Evolutionary conservation across 176 grass and related monocot species (phyloP).

Genomic region (Dactylis glomerata): DNA sequence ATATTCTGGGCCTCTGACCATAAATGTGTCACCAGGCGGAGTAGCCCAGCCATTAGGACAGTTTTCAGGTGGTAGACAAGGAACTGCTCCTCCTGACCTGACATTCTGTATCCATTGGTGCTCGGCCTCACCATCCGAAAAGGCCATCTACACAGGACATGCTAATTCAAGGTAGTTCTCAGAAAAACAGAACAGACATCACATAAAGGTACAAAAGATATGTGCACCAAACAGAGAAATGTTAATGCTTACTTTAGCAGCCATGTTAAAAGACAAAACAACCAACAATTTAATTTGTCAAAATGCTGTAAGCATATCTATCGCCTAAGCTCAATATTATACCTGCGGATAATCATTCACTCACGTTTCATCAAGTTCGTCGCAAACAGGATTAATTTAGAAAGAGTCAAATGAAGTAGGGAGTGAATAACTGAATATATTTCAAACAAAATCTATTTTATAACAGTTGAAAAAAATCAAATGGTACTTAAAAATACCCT

Average conservation of each 20-base stretch:
- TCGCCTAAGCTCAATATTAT: background rate
- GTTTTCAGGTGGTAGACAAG: conserved; percentile 54
- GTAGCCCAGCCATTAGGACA: conserved; percentile 67
- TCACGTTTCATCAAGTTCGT: background rate
- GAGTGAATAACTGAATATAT: too few relatives aligned
- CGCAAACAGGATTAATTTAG: background rate
- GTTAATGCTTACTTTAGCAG: background rate
- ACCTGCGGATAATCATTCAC: background rate
- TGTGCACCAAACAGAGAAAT: background rate
- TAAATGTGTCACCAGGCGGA: conserved; percentile 62
- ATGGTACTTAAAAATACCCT: background rate
- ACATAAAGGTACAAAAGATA: background rate
- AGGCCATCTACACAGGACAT: conserved; percentile 43
- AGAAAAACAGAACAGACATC: background rate
- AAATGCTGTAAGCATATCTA: background rate
- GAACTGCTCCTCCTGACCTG: conserved; percentile 60
- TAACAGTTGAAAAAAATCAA: background rate
- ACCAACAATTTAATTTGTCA: background rate
- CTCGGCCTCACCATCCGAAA: conserved; percentile 48
- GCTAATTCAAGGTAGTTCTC: background rate
- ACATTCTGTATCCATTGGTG: conserved; percentile 70
- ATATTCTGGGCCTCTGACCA: conserved; percentile 89
- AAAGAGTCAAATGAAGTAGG: background rate
- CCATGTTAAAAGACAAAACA: background rate
- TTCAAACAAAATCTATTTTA: too few relatives aligned